phyloP scores from a whole-genome alignment of 495 filamentous ascomycete genomes.

The Polyplosphaeria fusca region DNA sequence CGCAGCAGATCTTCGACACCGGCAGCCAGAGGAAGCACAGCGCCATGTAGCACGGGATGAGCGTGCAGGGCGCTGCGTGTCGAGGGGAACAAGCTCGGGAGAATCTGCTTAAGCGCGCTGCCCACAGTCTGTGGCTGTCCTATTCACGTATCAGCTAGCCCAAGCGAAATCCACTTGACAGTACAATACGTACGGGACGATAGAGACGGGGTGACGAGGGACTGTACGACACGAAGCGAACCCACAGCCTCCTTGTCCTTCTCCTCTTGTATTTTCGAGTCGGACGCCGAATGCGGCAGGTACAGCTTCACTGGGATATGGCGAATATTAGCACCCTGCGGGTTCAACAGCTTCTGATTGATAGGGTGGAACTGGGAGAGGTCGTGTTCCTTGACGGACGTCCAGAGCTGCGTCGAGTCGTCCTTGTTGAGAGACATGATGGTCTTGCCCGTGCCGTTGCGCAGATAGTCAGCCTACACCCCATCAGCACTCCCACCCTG shows the following conservation, averaged over 20 bases:
- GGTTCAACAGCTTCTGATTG: slow-evolving; percentile 73
- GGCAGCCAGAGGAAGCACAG: slow-evolving; percentile 74
- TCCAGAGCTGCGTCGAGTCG: slow-evolving; percentile 84
- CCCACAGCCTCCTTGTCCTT: slow-evolving; percentile 52
- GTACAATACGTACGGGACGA: too few relatives aligned
- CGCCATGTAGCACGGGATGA: slow-evolving; percentile 86
- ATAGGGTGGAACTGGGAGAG: slow-evolving; percentile 68
- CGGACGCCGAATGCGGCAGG: slow-evolving; percentile 62
- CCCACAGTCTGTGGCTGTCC: slow-evolving; percentile 82
- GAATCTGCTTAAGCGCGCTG: slow-evolving; percentile 66
- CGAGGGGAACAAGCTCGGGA: slow-evolving; percentile 85
- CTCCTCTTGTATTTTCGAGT: slow-evolving; percentile 38
- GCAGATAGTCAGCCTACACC: slow-evolving; percentile 74
- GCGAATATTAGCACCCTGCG: slow-evolving; percentile 64
- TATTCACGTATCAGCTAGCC: slow-evolving; percentile 49
- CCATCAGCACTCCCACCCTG: not conserved
- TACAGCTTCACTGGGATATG: slow-evolving; percentile 86
- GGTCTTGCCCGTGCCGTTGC: slow-evolving; percentile 84
- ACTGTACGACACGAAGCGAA: slow-evolving; percentile 44
- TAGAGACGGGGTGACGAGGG: slow-evolving; percentile 36
- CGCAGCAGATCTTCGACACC: slow-evolving; percentile 82
- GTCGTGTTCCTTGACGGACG: slow-evolving; percentile 74
- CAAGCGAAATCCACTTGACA: slow-evolving; percentile 52
- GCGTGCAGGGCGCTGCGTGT: slow-evolving; percentile 82
- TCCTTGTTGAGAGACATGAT: slow-evolving; percentile 92